Evolutionary conservation across 139 green algal species (phyloP).

Genomic region (Closterium sp.): DNA sequence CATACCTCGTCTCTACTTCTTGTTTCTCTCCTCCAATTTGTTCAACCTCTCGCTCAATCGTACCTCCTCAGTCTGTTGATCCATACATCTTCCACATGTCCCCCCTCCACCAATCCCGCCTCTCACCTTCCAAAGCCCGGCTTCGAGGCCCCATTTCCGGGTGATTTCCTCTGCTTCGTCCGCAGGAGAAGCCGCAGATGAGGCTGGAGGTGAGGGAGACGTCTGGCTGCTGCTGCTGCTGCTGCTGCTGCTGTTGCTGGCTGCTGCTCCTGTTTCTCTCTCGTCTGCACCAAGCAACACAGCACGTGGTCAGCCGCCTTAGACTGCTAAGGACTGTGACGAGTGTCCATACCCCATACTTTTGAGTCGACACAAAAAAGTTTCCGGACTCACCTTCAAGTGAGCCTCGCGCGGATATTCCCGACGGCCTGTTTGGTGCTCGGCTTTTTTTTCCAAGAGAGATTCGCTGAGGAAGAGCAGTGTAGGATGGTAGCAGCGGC

Average conservation of each 20-base stretch:
- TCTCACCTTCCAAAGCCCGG: conserved; percentile 42
- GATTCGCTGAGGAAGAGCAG: too few species aligned
- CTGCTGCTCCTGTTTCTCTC: neutral
- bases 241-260: neutral
- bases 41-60: too few species aligned
- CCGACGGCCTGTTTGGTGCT: neutral
- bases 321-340: too few species aligned
- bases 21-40: too few species aligned
- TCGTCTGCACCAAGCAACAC: neutral
- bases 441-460: too few species aligned
- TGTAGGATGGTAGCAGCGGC: neutral
- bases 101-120: neutral
- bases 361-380: too few species aligned
- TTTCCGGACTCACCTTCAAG: neutral
- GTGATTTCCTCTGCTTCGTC: conserved; percentile 31
- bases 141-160: conserved; percentile 39
- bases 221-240: neutral
- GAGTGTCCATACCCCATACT: neutral
- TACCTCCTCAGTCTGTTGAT: too few species aligned
- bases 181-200: neutral
- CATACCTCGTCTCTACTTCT: too few species aligned
- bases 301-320: neutral
- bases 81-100: too few species aligned
- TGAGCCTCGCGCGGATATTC: neutral
- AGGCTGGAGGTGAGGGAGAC: neutral